These are phyloP conservation scores for Apiospora malaysiana DNA, from an alignment of 2,329 filamentous ascomycete species.

Conservation along the genomic window DNA sequence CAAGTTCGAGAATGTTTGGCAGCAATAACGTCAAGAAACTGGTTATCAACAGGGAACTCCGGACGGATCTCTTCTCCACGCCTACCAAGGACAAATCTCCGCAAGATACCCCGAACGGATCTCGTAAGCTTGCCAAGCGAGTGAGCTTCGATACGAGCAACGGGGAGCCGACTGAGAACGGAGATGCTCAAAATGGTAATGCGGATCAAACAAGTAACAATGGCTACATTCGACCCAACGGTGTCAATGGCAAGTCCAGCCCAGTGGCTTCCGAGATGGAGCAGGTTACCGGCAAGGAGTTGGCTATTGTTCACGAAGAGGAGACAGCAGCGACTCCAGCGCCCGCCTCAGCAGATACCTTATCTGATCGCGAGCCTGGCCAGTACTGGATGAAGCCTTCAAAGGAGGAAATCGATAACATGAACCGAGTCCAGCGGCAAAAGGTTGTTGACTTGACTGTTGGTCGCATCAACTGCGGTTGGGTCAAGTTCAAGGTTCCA, in stretches of 20 bases:
- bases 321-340: constrained; percentile 47
- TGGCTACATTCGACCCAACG: constrained; percentile 63
- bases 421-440: constrained; percentile 81
- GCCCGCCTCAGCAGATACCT: constrained; percentile 29
- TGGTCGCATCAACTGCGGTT: constrained; percentile 81
- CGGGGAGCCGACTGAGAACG: constrained; percentile 42
- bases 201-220: constrained; percentile 64
- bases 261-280: constrained; percentile 67
- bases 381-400: constrained; percentile 87
- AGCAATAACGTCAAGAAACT: constrained; percentile 83
- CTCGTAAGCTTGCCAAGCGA: constrained; percentile 74
- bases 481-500: constrained; percentile 78
- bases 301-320: constrained; percentile 81
- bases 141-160: constrained; percentile 87
- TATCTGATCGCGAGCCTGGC: constrained; percentile 62
- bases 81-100: constrained; percentile 58
- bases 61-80: constrained; percentile 72
- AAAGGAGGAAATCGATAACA: constrained; percentile 74
- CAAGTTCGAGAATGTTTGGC: constrained; percentile 68
- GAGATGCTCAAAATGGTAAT: constrained; percentile 47
- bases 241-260: constrained; percentile 50
- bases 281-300: constrained; percentile 74
- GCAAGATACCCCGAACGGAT: constrained; percentile 48
- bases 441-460: constrained; percentile 78
- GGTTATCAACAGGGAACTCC: constrained; percentile 86